Conservation (phyloP, 345 rosid genomes). For the Salix viminalis region DNA sequence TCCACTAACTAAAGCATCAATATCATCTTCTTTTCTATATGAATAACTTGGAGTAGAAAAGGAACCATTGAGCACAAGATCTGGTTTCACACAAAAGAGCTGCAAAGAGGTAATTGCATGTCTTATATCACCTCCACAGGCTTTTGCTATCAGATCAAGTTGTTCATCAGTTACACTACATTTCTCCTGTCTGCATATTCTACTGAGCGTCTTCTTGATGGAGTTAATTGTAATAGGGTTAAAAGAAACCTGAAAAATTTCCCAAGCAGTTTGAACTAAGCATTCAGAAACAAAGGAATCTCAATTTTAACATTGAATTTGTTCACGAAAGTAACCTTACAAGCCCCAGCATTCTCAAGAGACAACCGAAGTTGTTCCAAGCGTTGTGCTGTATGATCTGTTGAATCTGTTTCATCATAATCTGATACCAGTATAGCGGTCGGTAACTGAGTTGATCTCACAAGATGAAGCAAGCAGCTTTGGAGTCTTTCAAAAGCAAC, state of each 20-base stretch:
- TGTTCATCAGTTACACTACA: constrained; percentile 50
- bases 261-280: constrained; percentile 25
- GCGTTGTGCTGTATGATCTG: constrained; percentile 40
- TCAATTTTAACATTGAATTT: constrained; percentile 10
- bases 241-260: constrained; percentile 62
- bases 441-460: constrained; percentile 60
- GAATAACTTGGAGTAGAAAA: constrained; percentile 22
- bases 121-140: constrained; percentile 95
- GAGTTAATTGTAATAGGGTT: constrained; percentile 82
- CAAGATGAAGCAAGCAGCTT: constrained; percentile 67
- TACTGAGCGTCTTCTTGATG: constrained; percentile 63
- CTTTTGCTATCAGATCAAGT: constrained; percentile 67
- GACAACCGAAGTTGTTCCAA: constrained; percentile 62
- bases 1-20: constrained; percentile 29
- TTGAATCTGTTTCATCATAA: constrained; percentile 50
- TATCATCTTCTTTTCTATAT: constrained; percentile 28
- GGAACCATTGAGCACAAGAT: constrained; percentile 24
- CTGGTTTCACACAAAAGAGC: constrained; percentile 57
- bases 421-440: constrained; percentile 67
- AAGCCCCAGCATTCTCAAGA: constrained; percentile 79
- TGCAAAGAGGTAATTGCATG: constrained; percentile 85
- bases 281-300: constrained; percentile 8
- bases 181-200: constrained; percentile 71
- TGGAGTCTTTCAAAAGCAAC: constrained; percentile 63
- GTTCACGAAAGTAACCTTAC: constrained; percentile 58